phyloP scores from a whole-genome alignment of 176 grass and related monocot species.

The Phragmites australis region DNA sequence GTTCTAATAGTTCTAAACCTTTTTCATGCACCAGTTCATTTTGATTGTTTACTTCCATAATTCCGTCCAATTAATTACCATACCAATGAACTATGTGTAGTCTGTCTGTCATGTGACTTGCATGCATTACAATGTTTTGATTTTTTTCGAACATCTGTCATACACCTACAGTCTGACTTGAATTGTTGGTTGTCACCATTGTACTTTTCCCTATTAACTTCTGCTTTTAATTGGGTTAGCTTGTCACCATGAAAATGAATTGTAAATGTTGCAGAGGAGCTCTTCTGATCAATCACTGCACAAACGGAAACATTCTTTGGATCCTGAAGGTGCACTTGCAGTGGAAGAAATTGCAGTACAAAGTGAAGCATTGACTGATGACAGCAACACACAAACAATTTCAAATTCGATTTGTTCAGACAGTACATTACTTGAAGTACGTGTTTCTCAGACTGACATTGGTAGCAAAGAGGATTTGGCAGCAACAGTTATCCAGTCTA shows the following conservation, averaged over 20 bases:
- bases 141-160: neutral
- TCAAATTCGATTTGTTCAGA: conserved; percentile 55
- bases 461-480: conserved; percentile 55
- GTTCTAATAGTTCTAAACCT: neutral
- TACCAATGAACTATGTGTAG: neutral
- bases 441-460: conserved; percentile 42
- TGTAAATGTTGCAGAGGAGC: conserved; percentile 38
- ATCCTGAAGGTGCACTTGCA: conserved; percentile 34
- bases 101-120: neutral
- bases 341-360: conserved; percentile 47
- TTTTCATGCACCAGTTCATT: neutral
- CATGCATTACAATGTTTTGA: neutral
- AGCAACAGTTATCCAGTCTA: conserved; percentile 79
- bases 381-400: conserved; percentile 27
- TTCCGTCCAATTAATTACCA: neutral
- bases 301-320: conserved; percentile 54
- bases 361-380: conserved; percentile 38
- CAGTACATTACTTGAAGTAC: conserved; percentile 36
- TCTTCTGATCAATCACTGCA: conserved; percentile 44
- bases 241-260: conserved; percentile 18
- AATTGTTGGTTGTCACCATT: conserved; percentile 21
- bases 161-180: neutral
- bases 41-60: conserved; percentile 19
- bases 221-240: neutral
- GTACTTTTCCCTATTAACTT: conserved; percentile 12